Base-by-base conservation (phyloP, 129 eudicot species). In the Rutidosis leptorrhynchoides region DNA sequence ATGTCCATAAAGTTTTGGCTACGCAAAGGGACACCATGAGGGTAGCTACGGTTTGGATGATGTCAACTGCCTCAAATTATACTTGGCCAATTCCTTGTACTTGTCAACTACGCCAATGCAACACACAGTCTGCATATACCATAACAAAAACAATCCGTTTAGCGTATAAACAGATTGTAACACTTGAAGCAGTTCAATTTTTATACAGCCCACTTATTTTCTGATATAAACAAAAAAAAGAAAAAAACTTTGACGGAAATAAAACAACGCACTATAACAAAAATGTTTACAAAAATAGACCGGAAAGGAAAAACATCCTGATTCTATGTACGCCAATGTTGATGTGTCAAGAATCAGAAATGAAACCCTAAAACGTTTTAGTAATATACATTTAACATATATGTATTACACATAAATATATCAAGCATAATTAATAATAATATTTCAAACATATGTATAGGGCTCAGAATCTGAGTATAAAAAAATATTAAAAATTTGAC, bases 1-100 rank as follows among this genome's bases (percentile, higher is more conserved):
- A 21, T 53, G 57, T 51, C 58, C 27, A 20, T 53, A 7, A 53
- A 53, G 58, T 12, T 53, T 52, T 19, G 25, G 27, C 14, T 19
- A 52, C 27, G 23, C 58, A 3, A 7, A 26, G 26, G 62, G 35
- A n/a, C 17, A 9, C 62, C 62, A 25, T 17, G 0, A 37, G 45
- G 45, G 6, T 19, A 21, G 58, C 62, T 57, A 57, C 56, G 65
- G 5, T 21, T 81, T 70, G 29, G 89, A 42, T 23, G 90, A 80
- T 1, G 88, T 83, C 23, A 92, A 86, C 87, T 92, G 96, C 76
- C 96, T 80, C 83, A 93, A 24, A 67, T 85, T 93, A 78, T 85
- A 88, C 82, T 93, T 88, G 60, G 98, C 95, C 72, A 93, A 79
- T 75, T 93, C 96, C 84, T 93, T 88, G 92, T 88, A 93, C 84